These are phyloP conservation scores for Teratosphaeria viscida DNA, from an alignment of 2,329 filamentous ascomycete species.

Conservation along the genomic window DNA sequence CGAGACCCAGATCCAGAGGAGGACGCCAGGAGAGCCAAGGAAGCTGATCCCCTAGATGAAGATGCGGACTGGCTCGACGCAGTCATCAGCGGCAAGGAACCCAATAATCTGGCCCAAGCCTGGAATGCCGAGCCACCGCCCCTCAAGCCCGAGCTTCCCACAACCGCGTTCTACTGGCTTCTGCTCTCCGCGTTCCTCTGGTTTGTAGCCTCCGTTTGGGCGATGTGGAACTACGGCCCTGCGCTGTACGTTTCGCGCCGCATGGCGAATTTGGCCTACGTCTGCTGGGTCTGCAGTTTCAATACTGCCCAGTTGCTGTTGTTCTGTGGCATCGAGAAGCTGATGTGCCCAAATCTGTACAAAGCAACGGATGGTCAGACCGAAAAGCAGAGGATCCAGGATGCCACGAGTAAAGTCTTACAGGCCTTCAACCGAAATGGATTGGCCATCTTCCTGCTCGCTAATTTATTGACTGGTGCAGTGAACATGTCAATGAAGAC, in stretches of 20 bases:
- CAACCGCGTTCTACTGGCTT: conserved; percentile 38
- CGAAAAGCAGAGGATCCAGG: conserved; percentile 54
- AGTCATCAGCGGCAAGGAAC: conserved; percentile 5
- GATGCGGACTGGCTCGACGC: conserved; percentile 27
- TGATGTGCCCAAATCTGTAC: conserved; percentile 66
- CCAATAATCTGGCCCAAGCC: neutral
- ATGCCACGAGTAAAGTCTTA: conserved; percentile 71
- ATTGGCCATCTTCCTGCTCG: conserved; percentile 70
- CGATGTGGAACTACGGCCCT: conserved; percentile 58
- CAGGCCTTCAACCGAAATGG: conserved; percentile 83
- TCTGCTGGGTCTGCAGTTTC: conserved; percentile 86
- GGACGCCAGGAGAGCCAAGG: conserved; percentile 2
- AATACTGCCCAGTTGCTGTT: conserved; percentile 73
- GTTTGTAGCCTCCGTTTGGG: conserved; percentile 61
- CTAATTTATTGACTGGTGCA: conserved; percentile 79
- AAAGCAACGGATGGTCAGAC: conserved; percentile 42
- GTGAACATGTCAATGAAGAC: conserved; percentile 84
- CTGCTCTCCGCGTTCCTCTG: conserved; percentile 56
- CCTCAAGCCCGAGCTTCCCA: conserved; percentile 17
- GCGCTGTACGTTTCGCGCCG: conserved; percentile 73
- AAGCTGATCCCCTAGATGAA: conserved; percentile 20
- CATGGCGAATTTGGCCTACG: conserved; percentile 84
- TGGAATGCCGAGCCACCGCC: conserved; percentile 8
- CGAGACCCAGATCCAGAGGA: conserved; percentile 25
- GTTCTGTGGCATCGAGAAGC: conserved; percentile 66